Base-by-base conservation (phyloP, 2,329 filamentous ascomycete genomes). In the Bipolaris cookei region DNA sequence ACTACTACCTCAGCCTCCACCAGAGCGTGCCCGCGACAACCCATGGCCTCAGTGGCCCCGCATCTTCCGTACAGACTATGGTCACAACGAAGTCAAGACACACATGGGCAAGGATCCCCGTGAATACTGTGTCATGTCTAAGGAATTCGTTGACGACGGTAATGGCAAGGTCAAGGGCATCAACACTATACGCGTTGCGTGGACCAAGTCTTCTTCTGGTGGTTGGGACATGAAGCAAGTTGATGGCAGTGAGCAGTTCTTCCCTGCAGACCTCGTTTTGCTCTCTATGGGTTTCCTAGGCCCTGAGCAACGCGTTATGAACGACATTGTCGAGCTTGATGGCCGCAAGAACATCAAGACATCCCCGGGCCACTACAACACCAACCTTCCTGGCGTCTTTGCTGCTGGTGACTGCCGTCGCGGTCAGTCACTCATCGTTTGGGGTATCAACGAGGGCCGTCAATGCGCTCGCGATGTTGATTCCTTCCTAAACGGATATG, bases 141-240 rank as follows among this genome's bases (percentile, higher is more conserved):
- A 96, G 81, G 91, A 96, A 70, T 98, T 98, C 68, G 91, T 96
- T 59, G 91, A 93, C 65, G 92, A 97, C 69, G 93, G 92, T 61
- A 86, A 80, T 47, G 93, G 93, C 75, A 89, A 89, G 64, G 92
- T 98, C 73, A 96, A 92, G 83, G 94, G 94, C 63, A 97, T 98
- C 84, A 97, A 95, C 80, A 97, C 92, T 41, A 87, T 95, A 57
- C 92, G 94, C 52, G 93, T 98, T 41, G 93, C 97, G 77, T 98
- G 94, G 94, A 95, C 92, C 68, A 95, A 93, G 83, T 91, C 88
- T 51, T 84, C 91, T 25, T 88, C 86, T 60, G 93, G 93, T 65
- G 93, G 93, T 42, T 98, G 94, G 94, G 94, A 97, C 79, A 97
- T 98, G 92, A 97, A 97, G 85, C 94, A 96, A 78, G 84, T 96